Evolutionary conservation across 2,329 filamentous ascomycete genomes (phyloP).

Genomic region (Cephalotrichum gorgonifer): DNA sequence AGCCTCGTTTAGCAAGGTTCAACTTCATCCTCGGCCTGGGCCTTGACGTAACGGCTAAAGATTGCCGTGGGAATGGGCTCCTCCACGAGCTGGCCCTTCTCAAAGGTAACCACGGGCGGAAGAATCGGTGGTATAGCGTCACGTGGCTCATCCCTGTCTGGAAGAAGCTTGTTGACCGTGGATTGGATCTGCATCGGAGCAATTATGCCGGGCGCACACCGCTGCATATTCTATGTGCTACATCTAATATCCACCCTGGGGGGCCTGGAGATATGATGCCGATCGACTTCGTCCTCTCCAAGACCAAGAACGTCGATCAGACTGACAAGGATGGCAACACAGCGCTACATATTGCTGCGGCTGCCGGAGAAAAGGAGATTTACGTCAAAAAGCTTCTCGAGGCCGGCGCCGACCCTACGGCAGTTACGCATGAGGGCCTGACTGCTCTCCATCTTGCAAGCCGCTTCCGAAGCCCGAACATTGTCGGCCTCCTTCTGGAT

Average conservation of each 20-base stretch:
- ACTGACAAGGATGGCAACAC: constrained; percentile 8
- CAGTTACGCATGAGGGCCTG: constrained; percentile 19
- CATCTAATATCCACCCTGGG: no score
- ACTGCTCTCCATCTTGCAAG: constrained; percentile 29
- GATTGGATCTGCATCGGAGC: constrained; percentile 8
- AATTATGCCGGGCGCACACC: constrained; percentile 13
- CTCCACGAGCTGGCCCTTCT: constrained; percentile 12
- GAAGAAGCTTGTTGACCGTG: constrained; percentile 8
- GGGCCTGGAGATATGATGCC: neutral
- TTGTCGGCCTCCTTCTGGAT: constrained; percentile 18
- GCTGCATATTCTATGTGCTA: constrained; percentile 12
- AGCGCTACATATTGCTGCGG: constrained; percentile 15
- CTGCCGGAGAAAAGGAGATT: constrained; percentile 11
- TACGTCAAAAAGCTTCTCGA: constrained; percentile 18
- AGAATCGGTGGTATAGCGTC: neutral
- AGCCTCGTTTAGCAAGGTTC: neutral
- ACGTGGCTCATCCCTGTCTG: constrained; percentile 7
- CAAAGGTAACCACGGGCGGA: neutral
- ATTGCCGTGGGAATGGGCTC: constrained; percentile 11
- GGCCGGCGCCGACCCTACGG: constrained; percentile 22
- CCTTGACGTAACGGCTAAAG: constrained; percentile 9
- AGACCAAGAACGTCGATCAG: constrained; percentile 6
- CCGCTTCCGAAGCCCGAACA: constrained; percentile 19
- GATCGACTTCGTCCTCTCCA: constrained; percentile 10
- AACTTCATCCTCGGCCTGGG: constrained; percentile 6